Base-by-base conservation (phyloP, 1,284 basidiomycete species). In the Chalciporus sp. region DNA sequence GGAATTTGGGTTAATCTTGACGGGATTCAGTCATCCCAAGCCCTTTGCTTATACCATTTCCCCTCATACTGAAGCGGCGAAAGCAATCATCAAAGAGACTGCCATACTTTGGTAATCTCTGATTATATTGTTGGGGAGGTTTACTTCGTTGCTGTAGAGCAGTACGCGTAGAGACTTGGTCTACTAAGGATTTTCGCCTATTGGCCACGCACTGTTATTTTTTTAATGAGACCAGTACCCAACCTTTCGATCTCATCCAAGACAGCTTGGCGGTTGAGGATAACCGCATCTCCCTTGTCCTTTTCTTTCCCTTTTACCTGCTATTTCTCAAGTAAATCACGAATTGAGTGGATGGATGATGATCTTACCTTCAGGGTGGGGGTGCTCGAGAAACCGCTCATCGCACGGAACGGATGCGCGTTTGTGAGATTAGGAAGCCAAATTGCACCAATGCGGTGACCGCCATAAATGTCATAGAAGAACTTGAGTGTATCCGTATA, bases 401-500 rank as follows among this genome's bases (percentile, higher is more conserved):
- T 76, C 5, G 95, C 92, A 64, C 92, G 86, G 78, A 97, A 94
- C 2, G 84, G 78, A 44, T 83, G 70, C 0, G 78, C 65, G 43
- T 74, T 68, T 53, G 77, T 80, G 31, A 88, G 63, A 26, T 81
- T 78, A 0, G 92, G 90, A 64, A 97, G 93, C 91, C 94, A 98
- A 1, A 98, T 83, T 0, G 83, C 88, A 7, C 92, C 95, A 50
- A 96, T 86, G 8, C 79, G 75, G 48, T 81, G 75, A 0, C 96
- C 95, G 14, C 97, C 97, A 35, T 87, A 79, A 0, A 79, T 74
- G 64, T 99, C 96, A 65, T 87, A 85, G 78, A 98, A 99, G 47
- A 97, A 79, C 50, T 91, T 81, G 60, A 92, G 81, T 0, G 88
- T 87, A 61, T 94, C 89, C 7, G 82, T 77, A 71, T 93, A 97